A percentile compares a stretch with the other conserved stretches of the same genome.
These are phyloP conservation scores for Xylaria sp. DNA, from an alignment of 2,329 filamentous ascomycete species.

Conservation along the genomic window DNA sequence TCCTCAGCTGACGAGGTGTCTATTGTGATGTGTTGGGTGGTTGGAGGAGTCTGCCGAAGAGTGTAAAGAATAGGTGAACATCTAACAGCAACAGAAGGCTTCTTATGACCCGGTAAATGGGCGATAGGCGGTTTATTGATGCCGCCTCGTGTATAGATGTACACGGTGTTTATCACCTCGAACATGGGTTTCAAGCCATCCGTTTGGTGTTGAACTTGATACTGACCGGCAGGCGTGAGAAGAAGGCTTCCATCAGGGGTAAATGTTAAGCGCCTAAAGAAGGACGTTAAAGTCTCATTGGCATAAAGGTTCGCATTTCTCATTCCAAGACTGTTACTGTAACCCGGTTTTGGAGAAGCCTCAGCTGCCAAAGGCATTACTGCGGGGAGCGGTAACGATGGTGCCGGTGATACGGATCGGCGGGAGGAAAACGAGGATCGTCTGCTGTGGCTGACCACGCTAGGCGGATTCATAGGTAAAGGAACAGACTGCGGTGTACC, in stretches of 20 bases:
- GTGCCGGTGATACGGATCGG: conserved; percentile 90
- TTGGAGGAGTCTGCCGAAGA: conserved; percentile 72
- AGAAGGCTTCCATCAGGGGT: conserved; percentile 94
- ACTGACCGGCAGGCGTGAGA: conserved; percentile 94
- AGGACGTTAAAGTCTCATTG: conserved; percentile 96
- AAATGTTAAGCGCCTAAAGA: conserved; percentile 93
- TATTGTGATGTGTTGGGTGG: conserved; percentile 90
- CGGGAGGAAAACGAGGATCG: conserved; percentile 93
- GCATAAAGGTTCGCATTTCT: conserved; percentile 92
- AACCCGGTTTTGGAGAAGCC: conserved; percentile 80
- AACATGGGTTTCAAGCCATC: conserved; percentile 76
- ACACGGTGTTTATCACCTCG: conserved; percentile 95
- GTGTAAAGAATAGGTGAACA: conserved; percentile 93
- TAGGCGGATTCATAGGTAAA: conserved; percentile 94
- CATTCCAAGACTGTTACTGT: conserved; percentile 67
- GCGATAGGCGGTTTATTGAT: conserved; percentile 97
- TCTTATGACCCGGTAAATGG: conserved; percentile 96
- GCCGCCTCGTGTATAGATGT: conserved; percentile 95
- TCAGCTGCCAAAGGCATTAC: conserved; percentile 95
- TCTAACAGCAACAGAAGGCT: conserved; percentile 93
- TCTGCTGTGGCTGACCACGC: conserved; percentile 86
- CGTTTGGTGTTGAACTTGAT: conserved; percentile 78
- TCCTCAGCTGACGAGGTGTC: conserved; percentile 92
- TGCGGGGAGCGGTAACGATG: conserved; percentile 90
- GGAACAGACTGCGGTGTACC: conserved; percentile 91